These are phyloP conservation scores for Micractinium sp. DNA, from an alignment of 139 green algal genomes.

Conservation along the genomic window DNA sequence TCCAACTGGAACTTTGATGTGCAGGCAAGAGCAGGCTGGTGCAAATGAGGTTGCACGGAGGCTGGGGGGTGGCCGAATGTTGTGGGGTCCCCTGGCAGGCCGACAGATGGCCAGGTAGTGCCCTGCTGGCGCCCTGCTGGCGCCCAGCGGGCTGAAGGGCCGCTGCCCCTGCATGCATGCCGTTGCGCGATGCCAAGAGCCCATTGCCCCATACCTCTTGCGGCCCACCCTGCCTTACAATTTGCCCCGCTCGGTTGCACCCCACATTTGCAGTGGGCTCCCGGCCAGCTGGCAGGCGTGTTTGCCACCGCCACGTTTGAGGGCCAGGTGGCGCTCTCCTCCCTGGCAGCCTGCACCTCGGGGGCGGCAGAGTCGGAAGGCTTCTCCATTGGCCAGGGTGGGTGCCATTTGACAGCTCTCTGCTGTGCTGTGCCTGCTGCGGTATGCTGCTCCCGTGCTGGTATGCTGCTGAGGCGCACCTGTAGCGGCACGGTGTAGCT, in stretches of 20 bases:
- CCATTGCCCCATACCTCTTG: not conserved
- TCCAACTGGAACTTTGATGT: constrained; percentile 90
- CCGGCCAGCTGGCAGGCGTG: constrained; percentile 60
- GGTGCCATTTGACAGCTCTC: too few relatives aligned
- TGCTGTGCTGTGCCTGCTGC: too few relatives aligned
- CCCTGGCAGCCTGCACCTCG: constrained; percentile 11
- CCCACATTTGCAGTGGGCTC: constrained; percentile 32
- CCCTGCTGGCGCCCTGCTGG: not conserved
- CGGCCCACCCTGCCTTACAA: not conserved
- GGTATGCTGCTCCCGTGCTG: too few relatives aligned
- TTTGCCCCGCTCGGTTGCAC: not conserved
- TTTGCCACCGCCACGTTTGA: constrained; percentile 75
- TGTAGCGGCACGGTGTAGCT: too few relatives aligned
- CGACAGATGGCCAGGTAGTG: too few relatives aligned
- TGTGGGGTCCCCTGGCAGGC: too few relatives aligned
- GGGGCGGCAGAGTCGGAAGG: not conserved
- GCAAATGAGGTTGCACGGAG: not conserved
- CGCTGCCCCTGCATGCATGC: too few relatives aligned
- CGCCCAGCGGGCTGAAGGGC: too few relatives aligned
- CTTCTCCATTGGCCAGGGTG: constrained; percentile 26
- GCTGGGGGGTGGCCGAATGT: too few relatives aligned
- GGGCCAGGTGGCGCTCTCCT: constrained; percentile 50
- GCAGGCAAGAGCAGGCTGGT: constrained; percentile 30
- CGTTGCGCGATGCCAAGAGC: too few relatives aligned
- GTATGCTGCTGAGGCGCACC: too few relatives aligned